phyloP scores from a whole-genome alignment of 2,329 filamentous ascomycete genomes.

The Trichoderma atroviride region DNA sequence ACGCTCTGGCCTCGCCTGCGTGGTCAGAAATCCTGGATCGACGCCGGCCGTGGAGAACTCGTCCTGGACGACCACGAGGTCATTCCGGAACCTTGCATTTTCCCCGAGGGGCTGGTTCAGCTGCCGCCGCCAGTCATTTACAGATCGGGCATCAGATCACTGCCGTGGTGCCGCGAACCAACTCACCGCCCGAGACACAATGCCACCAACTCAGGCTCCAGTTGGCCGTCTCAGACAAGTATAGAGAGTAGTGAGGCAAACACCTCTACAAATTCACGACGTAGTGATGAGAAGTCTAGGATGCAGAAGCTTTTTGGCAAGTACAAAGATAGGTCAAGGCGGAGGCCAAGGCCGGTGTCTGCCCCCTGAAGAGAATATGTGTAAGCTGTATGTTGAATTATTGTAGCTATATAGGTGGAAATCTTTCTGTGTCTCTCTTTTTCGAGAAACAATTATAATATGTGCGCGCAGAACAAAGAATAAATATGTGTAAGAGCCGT shows the following conservation, averaged over 20 bases:
- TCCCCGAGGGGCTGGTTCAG: slow-evolving; percentile 34
- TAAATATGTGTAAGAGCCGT: background rate
- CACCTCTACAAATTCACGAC: slow-evolving; percentile 5
- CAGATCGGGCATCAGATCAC: slow-evolving; percentile 1
- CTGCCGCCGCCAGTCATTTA: slow-evolving; percentile 34
- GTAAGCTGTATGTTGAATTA: background rate
- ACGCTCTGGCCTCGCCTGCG: slow-evolving; percentile 38
- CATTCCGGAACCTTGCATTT: background rate
- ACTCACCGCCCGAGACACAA: slow-evolving; percentile 1
- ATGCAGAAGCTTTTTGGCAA: slow-evolving; percentile 18
- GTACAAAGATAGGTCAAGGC: slow-evolving; percentile 9
- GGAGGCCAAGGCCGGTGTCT: slow-evolving; percentile 7
- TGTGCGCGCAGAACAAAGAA: background rate
- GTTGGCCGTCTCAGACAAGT: slow-evolving; percentile 15
- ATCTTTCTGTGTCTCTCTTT: background rate
- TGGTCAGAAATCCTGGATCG: slow-evolving; percentile 37
- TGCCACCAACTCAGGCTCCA: slow-evolving; percentile 8
- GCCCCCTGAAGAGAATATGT: background rate
- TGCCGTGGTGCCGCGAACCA: background rate
- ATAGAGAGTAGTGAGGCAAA: slow-evolving; percentile 2
- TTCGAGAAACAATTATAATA: background rate
- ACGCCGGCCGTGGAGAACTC: slow-evolving; percentile 32
- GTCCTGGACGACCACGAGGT: slow-evolving; percentile 33
- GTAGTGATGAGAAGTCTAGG: slow-evolving; percentile 8
- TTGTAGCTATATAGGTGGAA: background rate